Evolutionary conservation across 805 yeast genomes (phyloP).

Genomic region (Yamadazyma insecticola): DNA sequence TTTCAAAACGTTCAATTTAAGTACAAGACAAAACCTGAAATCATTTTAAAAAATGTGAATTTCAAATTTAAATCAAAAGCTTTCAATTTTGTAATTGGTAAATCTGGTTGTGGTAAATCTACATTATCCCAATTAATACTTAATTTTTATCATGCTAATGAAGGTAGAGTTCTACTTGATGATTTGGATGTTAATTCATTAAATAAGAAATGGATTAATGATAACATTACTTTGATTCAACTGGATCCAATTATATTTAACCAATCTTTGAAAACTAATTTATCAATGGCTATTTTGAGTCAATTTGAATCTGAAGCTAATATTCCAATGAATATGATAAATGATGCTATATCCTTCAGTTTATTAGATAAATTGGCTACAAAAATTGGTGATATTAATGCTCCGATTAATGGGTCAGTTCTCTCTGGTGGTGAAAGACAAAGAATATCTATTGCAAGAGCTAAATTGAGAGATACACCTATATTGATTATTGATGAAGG

Average conservation of each 20-base stretch:
- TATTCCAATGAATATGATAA: constrained; percentile 16
- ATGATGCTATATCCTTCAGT: constrained; percentile 50
- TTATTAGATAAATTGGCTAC: constrained; percentile 41
- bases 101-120: constrained; percentile 93
- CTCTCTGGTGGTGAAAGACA: constrained; percentile 94
- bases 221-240: constrained; percentile 68
- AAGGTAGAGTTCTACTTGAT: constrained; percentile 60
- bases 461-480: constrained; percentile 66
- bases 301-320: constrained; percentile 14
- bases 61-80: constrained; percentile 32
- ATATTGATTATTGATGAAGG: constrained; percentile 83
- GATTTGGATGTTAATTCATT: constrained; percentile 43
- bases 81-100: constrained; percentile 70
- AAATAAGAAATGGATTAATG: constrained; percentile 47
- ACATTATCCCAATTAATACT: constrained; percentile 64
- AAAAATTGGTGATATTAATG: constrained; percentile 39
- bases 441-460: constrained; percentile 79
- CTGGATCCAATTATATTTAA: constrained; percentile 67
- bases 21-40: constrained; percentile 54
- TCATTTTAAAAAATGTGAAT: constrained; percentile 45
- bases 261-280: constrained; percentile 58
- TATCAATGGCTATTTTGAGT: constrained; percentile 44
- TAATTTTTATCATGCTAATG: constrained; percentile 46
- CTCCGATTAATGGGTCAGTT: constrained; percentile 39
- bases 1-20: constrained; percentile 56